A percentile compares a stretch with the other conserved stretches of the same genome.
phyloP scores from a whole-genome alignment of 345 rosid species.

The Punica granatum region DNA sequence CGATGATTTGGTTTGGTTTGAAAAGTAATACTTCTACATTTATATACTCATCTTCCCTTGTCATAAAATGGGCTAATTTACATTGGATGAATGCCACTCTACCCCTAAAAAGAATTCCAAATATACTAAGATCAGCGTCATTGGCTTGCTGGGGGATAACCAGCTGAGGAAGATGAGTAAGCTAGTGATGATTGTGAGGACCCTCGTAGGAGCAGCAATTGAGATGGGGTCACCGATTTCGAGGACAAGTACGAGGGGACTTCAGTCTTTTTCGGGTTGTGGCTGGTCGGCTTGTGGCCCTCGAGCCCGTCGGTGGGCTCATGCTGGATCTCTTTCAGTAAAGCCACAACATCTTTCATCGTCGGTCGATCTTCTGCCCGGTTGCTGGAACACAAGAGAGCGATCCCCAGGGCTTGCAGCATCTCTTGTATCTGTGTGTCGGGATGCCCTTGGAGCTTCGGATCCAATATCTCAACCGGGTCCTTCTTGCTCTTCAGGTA shows the following conservation, averaged over 20 bases:
- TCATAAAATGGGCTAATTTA: background rate
- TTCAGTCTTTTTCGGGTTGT: constrained; percentile 18
- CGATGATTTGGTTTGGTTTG: no score
- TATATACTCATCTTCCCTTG: constrained; percentile 1
- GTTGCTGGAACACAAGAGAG: constrained; percentile 70
- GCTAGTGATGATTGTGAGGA: constrained; percentile 38
- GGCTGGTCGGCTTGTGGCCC: constrained; percentile 28
- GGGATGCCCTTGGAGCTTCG: constrained; percentile 55
- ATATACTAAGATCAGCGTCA: background rate
- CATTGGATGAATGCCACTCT: background rate
- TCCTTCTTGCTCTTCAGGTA: constrained; percentile 60
- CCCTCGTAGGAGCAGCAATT: constrained; percentile 28
- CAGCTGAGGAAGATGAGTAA: constrained; percentile 36
- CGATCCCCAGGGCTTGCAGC: constrained; percentile 76
- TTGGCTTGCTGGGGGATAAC: background rate
- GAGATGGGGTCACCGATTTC: constrained; percentile 36
- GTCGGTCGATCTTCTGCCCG: constrained; percentile 75
- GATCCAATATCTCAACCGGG: constrained; percentile 57
- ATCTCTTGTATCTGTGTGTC: constrained; percentile 72
- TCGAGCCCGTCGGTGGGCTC: constrained; percentile 25
- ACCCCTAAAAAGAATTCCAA: background rate
- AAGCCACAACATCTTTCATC: constrained; percentile 83
- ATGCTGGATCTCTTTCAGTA: constrained; percentile 57
- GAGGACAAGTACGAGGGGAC: constrained; percentile 25
- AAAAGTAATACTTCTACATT: background rate